These are phyloP conservation scores for Dryas drummondii DNA, from an alignment of 306 rosid species.

Conservation along the genomic window DNA sequence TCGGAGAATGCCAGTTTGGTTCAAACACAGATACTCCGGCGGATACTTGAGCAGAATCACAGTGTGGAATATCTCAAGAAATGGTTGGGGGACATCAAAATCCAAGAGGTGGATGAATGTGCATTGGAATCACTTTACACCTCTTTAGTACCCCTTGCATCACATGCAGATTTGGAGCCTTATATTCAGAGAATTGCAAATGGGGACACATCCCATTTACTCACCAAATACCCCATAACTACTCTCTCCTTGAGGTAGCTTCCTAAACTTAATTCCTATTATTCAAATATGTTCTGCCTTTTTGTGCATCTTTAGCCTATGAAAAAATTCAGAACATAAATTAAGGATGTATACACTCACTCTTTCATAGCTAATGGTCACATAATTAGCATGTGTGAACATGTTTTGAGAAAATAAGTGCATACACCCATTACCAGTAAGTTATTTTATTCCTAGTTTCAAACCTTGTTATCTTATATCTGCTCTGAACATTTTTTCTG, in stretches of 20 bases:
- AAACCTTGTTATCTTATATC: background rate
- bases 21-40: constrained; percentile 58
- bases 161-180: constrained; percentile 79
- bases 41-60: constrained; percentile 61
- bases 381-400: too few relatives aligned
- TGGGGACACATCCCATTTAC: constrained; percentile 60
- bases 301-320: background rate
- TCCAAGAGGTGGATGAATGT: constrained; percentile 50
- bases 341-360: too few relatives aligned
- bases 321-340: background rate
- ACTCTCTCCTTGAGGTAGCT: constrained; percentile 73
- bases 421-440: too few relatives aligned
- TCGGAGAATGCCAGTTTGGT: constrained; percentile 47
- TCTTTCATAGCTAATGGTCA: too few relatives aligned
- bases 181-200: constrained; percentile 68
- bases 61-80: constrained; percentile 63
- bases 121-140: constrained; percentile 73
- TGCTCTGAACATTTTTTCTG: background rate
- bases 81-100: constrained; percentile 56
- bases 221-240: constrained; percentile 70
- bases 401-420: too few relatives aligned
- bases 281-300: too few relatives aligned
- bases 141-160: constrained; percentile 63
- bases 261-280: background rate
- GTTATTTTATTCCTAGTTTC: background rate